Evolutionary conservation across 306 rosid species (phyloP), one percentile per base, ranked within the genome.

Genomic region (Cicer yamashitae): DNA sequence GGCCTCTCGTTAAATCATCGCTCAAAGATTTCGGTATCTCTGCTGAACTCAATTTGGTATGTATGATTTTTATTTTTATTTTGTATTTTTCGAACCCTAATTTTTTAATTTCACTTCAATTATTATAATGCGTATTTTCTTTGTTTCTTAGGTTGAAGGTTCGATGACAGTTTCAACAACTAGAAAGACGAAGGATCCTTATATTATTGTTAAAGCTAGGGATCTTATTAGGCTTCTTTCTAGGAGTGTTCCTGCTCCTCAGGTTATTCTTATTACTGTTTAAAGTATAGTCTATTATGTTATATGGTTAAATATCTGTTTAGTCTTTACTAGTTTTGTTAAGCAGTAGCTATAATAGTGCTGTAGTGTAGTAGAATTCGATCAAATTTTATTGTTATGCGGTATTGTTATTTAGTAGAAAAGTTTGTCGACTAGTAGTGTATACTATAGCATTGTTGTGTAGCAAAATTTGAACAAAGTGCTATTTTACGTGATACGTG

Each of bases 91-190:
- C 3, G 0, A 58, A 69, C 54, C 10, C 20, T 67, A 67, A 45
- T 66, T 9, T 7, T 10, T 13, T 67, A 15, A 15, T 18, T 50
- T 18, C 5, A 7, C 4, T n/a, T 38, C 7, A 17, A 0, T 17
- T 51, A 6, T 5, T 10, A n/a, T 13, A 10, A 58, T 58, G 9
- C 6, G 14, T 9, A 2, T 0, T 56, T 18, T 54, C 7, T 54
- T 20, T 58, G 15, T 58, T 58, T 14, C 18, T 1, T 57, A 93
- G 98, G 87, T 90, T 47, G 96, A 86, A 70, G 98, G 98, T 12
- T 90, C 97, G 13, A 94, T 94, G 97, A 91, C 93, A 6, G 99
- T 94, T 50, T 84, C 97, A 6, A 94, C 99, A 1, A 91, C 97
- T n/a, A 84, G 88, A 73, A 94, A 91, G 78, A 91, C 96, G 4